These are phyloP conservation scores for Paraconiothyrium sp. DNA, from an alignment of 2,329 filamentous ascomycete species.

Conservation along the genomic window DNA sequence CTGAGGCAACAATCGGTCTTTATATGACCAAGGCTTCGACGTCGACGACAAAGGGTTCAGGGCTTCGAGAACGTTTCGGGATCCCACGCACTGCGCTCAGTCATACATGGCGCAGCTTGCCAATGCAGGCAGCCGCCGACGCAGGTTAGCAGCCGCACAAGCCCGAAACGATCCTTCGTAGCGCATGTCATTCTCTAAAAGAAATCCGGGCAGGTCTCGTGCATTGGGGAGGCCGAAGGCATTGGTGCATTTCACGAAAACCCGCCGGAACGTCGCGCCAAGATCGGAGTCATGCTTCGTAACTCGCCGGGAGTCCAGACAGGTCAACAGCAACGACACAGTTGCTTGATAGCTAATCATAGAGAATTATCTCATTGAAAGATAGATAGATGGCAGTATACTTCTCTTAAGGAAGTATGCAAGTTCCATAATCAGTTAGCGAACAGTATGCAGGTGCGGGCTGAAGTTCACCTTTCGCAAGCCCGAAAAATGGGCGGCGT, in stretches of 20 bases:
- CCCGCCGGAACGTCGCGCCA: conserved; percentile 14
- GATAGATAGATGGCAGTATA: background rate
- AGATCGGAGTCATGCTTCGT: conserved; percentile 16
- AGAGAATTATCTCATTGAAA: too few species aligned
- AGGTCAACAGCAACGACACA: background rate
- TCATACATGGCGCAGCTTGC: conserved; percentile 7
- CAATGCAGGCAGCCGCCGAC: conserved; percentile 2
- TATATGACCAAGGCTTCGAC: conserved; percentile 35
- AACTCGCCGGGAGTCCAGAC: background rate
- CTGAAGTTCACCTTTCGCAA: background rate
- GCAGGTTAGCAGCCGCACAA: background rate
- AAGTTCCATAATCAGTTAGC: background rate
- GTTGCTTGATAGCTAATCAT: background rate
- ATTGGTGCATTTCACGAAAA: conserved; percentile 20
- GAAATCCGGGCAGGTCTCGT: conserved; percentile 26
- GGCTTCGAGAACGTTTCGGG: conserved; percentile 17
- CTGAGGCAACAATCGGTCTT: conserved; percentile 33
- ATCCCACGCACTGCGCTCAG: conserved; percentile 20
- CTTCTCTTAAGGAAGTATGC: background rate
- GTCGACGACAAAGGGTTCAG: conserved; percentile 24
- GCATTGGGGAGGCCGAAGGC: conserved; percentile 21
- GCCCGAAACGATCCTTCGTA: conserved; percentile 6
- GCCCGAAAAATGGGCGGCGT: conserved; percentile 10
- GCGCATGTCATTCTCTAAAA: conserved; percentile 16
- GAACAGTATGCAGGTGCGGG: background rate